phyloP scores from a whole-genome alignment of 768 basidiomycete genomes.

The Xerocomus potaroensis region DNA sequence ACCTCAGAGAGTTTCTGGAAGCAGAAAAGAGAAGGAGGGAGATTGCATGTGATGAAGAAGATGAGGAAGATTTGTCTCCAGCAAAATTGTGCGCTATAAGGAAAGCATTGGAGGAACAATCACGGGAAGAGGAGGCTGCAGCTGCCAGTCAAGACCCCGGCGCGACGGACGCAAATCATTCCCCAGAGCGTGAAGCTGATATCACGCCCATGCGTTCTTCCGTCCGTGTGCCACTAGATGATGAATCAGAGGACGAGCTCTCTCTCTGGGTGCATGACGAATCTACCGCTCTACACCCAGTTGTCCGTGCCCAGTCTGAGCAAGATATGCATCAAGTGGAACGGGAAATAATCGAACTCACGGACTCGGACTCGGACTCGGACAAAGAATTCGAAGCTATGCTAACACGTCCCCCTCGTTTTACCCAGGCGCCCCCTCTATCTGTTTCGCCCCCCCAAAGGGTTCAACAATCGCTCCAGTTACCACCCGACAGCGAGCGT shows the following conservation, averaged over 20 bases:
- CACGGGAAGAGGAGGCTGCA: conserved; percentile 9
- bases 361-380: conserved; percentile 26
- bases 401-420: conserved; percentile 22
- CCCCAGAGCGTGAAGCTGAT: conserved; percentile 7
- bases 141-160: conserved; percentile 5
- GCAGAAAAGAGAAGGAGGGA: conserved; percentile 54
- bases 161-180: background rate
- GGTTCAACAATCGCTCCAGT: conserved; percentile 10
- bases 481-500: conserved; percentile 12
- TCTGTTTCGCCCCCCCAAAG: background rate
- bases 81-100: conserved; percentile 14
- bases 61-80: conserved; percentile 22
- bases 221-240: conserved; percentile 12
- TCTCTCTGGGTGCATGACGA: conserved; percentile 40
- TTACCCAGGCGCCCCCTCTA: conserved; percentile 5
- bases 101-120: conserved; percentile 14
- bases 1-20: conserved; percentile 62
- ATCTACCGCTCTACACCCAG: conserved; percentile 35
- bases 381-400: conserved; percentile 28
- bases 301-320: conserved; percentile 18
- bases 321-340: conserved; percentile 12
- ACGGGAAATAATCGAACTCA: conserved; percentile 22
- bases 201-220: conserved; percentile 16
- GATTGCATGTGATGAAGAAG: conserved; percentile 27
- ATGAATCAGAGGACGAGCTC: conserved; percentile 49